Conservation (phyloP, 257 asterid species). For the Plantago ovata region DNA sequence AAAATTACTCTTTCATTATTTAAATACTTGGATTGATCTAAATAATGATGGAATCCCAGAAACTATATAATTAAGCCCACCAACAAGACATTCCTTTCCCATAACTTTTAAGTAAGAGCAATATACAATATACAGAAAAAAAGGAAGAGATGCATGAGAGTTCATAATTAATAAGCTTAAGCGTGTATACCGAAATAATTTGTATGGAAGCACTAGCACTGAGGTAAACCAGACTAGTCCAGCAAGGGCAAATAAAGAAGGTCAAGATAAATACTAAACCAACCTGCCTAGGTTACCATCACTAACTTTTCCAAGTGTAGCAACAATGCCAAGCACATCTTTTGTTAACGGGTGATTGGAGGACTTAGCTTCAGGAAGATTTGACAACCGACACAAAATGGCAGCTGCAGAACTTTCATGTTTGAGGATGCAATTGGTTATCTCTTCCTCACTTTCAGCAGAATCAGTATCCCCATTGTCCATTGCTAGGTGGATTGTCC, state of each 20-base stretch:
- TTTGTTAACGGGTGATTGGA: conserved; percentile 38
- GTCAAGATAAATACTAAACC: conserved; percentile 26
- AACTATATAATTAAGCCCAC: no score
- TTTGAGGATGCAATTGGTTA: conserved; percentile 37
- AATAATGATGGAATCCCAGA: no score
- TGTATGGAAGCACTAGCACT: no score
- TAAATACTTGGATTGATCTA: no score
- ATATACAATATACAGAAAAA: no score
- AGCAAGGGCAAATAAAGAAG: conserved; percentile 17
- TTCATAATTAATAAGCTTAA: no score
- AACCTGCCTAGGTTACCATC: conserved; percentile 78
- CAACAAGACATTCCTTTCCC: no score
- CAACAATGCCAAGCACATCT: conserved; percentile 74
- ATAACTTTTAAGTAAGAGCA: no score
- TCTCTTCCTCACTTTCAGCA: conserved; percentile 40
- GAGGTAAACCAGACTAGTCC: neutral
- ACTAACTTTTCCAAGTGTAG: conserved; percentile 64
- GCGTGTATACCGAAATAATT: no score
- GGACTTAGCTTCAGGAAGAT: conserved; percentile 37
- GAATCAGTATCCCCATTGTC: conserved; percentile 30
- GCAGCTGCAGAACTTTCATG: conserved; percentile 66
- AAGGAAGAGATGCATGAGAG: no score
- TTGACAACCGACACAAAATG: conserved; percentile 39
- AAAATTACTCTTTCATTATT: no score
- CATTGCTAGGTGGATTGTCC: conserved; percentile 35